phyloP scores from a whole-genome alignment of 306 rosid species.

The Adenanthera pavonina region DNA sequence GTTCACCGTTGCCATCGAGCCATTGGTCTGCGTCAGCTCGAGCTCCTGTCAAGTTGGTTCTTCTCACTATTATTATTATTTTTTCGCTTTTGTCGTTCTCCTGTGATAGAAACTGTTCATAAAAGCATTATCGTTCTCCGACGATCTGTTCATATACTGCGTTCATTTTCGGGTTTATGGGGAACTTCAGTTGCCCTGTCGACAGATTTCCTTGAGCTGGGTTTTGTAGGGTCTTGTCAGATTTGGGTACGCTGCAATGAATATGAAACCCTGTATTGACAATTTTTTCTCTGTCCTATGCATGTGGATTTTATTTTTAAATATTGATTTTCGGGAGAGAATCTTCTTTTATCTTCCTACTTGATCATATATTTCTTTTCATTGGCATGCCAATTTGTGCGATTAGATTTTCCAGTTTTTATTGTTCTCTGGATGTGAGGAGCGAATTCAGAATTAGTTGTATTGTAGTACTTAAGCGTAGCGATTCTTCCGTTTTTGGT shows the following conservation, averaged over 20 bases:
- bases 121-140: background rate
- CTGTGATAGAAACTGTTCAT: background rate
- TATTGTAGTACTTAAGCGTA: background rate
- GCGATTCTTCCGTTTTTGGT: background rate
- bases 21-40: background rate
- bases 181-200: background rate
- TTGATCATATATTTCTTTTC: background rate
- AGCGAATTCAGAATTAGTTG: background rate
- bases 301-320: background rate
- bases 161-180: background rate
- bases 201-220: background rate
- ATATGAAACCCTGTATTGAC: background rate
- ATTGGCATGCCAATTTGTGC: constrained; percentile 9
- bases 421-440: background rate
- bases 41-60: background rate
- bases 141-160: background rate
- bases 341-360: background rate
- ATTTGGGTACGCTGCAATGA: constrained; percentile 9
- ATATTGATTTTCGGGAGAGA: background rate
- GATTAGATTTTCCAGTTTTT: background rate
- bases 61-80: background rate
- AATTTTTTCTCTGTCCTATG: background rate
- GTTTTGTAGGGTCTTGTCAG: background rate
- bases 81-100: background rate
- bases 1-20: background rate